A percentile compares a stretch with the other conserved stretches of the same genome.
Conservation (phyloP, 148 eudicot genomes). For the Amaranthus palmeri region DNA sequence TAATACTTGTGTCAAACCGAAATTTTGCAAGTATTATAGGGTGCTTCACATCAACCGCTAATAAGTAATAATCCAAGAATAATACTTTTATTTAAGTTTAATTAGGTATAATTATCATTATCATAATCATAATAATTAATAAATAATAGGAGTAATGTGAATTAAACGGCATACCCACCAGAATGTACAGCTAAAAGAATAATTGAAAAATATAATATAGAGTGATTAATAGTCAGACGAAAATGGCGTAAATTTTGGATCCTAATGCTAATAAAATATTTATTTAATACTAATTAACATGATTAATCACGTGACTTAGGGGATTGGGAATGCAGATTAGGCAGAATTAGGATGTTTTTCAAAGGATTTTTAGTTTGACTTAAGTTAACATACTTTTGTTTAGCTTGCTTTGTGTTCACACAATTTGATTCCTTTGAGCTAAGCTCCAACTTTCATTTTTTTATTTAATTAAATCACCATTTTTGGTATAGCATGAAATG, state of each 20-base stretch:
- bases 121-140: not conserved
- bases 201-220: not conserved
- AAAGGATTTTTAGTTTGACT: constrained; percentile 16
- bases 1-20: too few relatives aligned
- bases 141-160: not conserved
- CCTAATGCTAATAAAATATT: not conserved
- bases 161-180: constrained; percentile 1
- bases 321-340: constrained; percentile 21
- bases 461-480: too few relatives aligned
- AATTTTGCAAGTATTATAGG: too few relatives aligned
- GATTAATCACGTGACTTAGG: constrained; percentile 34
- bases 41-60: too few relatives aligned
- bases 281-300: constrained; percentile 18
- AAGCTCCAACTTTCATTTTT: not conserved
- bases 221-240: constrained; percentile 17
- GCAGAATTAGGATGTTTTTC: constrained; percentile 29
- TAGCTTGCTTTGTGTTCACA: constrained; percentile 12
- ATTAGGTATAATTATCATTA: not conserved
- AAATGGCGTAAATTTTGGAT: constrained; percentile 30
- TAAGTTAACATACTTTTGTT: constrained; percentile 5
- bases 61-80: not conserved
- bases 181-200: constrained; percentile 4
- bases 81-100: not conserved
- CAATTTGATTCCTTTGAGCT: constrained; percentile 18
- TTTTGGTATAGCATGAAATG: too few relatives aligned